Conservation (phyloP, 345 rosid species). For the Eucalyptus brandiana region DNA sequence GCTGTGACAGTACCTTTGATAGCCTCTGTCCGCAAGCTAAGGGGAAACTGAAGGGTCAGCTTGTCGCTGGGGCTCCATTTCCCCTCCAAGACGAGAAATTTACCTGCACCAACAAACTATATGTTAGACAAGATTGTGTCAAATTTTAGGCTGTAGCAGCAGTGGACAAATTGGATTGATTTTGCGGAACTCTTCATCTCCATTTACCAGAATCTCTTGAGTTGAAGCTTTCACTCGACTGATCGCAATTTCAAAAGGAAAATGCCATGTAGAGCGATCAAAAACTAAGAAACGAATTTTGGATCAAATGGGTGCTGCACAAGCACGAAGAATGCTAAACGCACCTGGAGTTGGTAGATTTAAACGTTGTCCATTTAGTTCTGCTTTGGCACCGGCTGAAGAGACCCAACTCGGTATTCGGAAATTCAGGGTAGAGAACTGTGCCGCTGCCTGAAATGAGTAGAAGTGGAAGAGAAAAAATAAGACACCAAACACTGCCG, state of each 20-base stretch:
- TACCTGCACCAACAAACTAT: constrained; percentile 28
- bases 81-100: constrained; percentile 32
- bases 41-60: constrained; percentile 46
- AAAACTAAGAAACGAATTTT: background rate
- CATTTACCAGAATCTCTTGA: background rate
- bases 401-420: constrained; percentile 71
- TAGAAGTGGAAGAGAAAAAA: background rate
- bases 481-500: background rate
- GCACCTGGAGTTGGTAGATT: constrained; percentile 56
- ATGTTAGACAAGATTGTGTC: background rate
- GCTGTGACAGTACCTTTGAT: constrained; percentile 40
- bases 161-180: background rate
- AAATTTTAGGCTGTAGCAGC: background rate
- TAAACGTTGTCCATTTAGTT: constrained; percentile 35
- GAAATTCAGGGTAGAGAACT: constrained; percentile 50
- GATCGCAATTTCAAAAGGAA: background rate
- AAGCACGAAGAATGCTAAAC: background rate
- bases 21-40: constrained; percentile 50
- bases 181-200: background rate
- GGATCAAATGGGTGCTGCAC: background rate
- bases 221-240: background rate
- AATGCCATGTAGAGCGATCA: background rate
- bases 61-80: constrained; percentile 52
- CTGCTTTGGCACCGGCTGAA: constrained; percentile 42
- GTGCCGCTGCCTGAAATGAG: constrained; percentile 25